Evolutionary conservation across 176 grass and related monocot species (phyloP).

Genomic region (Musa beccarii): DNA sequence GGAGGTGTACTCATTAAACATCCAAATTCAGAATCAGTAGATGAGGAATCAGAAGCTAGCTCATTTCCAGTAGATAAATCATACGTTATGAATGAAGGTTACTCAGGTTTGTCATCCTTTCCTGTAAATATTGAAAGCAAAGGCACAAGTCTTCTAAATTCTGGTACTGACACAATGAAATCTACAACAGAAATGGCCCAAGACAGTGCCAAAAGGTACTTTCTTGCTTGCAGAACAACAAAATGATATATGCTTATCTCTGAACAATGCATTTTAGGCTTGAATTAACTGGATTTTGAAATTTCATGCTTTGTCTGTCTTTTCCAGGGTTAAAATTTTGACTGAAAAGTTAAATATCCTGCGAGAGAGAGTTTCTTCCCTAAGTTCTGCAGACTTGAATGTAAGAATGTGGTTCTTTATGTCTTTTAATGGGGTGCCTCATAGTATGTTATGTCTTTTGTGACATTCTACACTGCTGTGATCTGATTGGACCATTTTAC

Average conservation of each 20-base stretch:
- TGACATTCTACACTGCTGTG: not conserved
- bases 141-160: not conserved
- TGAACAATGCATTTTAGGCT: not conserved
- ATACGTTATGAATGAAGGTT: slow-evolving; percentile 46
- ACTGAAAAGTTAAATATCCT: slow-evolving; percentile 20
- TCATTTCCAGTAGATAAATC: slow-evolving; percentile 58
- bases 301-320: not conserved
- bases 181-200: not conserved
- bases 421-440: not conserved
- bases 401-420: slow-evolving; percentile 19
- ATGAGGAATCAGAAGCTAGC: slow-evolving; percentile 41
- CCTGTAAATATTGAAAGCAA: slow-evolving; percentile 39
- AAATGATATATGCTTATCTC: not conserved
- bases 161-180: not conserved
- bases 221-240: not conserved
- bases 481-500: not conserved
- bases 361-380: slow-evolving; percentile 19
- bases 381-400: slow-evolving; percentile 27
- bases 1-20: slow-evolving; percentile 36
- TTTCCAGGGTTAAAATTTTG: slow-evolving; percentile 20
- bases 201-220: not conserved
- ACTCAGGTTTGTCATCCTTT: slow-evolving; percentile 36
- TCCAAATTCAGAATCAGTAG: slow-evolving; percentile 28
- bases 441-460: not conserved
- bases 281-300: not conserved